Evolutionary conservation across 1,284 basidiomycete genomes (phyloP), one percentile per base, ranked within the genome.

Genomic region (Cutaneotrichosporon sp.): DNA sequence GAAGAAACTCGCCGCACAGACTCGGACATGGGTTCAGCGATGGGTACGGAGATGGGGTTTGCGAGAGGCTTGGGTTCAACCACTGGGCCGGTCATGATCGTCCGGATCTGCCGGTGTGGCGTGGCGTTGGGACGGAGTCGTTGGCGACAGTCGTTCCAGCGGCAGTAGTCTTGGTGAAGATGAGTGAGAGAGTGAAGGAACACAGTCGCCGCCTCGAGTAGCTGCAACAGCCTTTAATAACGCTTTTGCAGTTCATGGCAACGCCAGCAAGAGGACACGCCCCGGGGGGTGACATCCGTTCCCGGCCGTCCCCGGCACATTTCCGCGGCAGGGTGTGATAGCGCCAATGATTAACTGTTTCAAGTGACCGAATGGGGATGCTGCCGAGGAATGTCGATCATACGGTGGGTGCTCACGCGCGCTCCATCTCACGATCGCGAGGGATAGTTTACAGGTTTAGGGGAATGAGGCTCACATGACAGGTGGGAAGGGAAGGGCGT

Each of bases 21-120:
- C 60, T 56, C 60, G 18, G 60, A 34, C 51, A 55, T 52, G 34
- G 50, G 52, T 34, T 55, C 52, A n/a, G 14, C 40, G 13, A 42
- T 13, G 2, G 40, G 40, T 36, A 36, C 34, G 8, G 34, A 8
- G 34, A 36, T 36, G 34, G 34, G 8, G 8, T 2, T 36, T 36
- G 34, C 34, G 8, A 26, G 26, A 30, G 50, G 50, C 50, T 30
- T 5, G 21, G 47, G 47, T 22, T 26, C n/a, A 26, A 22, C 11
- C 49, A 51, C 11, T 51, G 30, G 21, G 14, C 49, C 21, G 14
- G 49, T 51, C 22, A 51, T 46, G 42, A 46, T 46, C 42, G 42
- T n/a, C 42, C 6, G 4, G 18, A 46, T n/a, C 42, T 36, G 34
- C 11, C 34, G 42, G 18, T 46, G 16, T 16, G 6, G 42, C 18